Evolutionary conservation across 2,329 filamentous ascomycete genomes (phyloP).

Genomic region (Diaporthe capsici): DNA sequence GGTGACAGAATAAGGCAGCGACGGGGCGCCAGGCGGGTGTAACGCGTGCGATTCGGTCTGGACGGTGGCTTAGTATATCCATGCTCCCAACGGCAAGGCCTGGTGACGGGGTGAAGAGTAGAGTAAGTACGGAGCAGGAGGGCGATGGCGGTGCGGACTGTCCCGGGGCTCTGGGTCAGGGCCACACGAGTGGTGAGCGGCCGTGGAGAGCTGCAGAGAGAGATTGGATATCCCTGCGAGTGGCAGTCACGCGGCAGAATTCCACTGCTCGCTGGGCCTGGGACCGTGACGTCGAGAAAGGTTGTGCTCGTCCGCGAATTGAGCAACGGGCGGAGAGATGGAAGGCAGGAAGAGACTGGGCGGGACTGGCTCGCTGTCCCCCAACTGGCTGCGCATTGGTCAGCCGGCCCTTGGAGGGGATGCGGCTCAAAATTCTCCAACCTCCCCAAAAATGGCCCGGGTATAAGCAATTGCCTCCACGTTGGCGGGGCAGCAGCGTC

Average conservation of each 20-base stretch:
- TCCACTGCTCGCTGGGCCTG: neutral
- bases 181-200: neutral
- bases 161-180: conserved; percentile 3
- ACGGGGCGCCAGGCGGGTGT: conserved; percentile 18
- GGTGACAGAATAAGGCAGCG: conserved; percentile 28
- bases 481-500: conserved; percentile 15
- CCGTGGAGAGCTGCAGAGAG: neutral
- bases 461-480: neutral
- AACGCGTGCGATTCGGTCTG: conserved; percentile 20
- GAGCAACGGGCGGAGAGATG: neutral
- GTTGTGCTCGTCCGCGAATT: neutral
- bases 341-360: neutral
- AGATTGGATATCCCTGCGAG: neutral
- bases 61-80: neutral
- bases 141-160: neutral
- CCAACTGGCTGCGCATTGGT: conserved; percentile 8
- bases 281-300: neutral
- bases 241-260: neutral
- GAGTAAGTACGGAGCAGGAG: conserved; percentile 17
- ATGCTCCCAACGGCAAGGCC: conserved; percentile 1
- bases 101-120: conserved; percentile 5
- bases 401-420: neutral
- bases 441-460: neutral
- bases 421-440: conserved; percentile 23
- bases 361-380: neutral